phyloP scores from a whole-genome alignment of 192 early-diverging fungal genomes.

The Cetraspora pellucida region DNA sequence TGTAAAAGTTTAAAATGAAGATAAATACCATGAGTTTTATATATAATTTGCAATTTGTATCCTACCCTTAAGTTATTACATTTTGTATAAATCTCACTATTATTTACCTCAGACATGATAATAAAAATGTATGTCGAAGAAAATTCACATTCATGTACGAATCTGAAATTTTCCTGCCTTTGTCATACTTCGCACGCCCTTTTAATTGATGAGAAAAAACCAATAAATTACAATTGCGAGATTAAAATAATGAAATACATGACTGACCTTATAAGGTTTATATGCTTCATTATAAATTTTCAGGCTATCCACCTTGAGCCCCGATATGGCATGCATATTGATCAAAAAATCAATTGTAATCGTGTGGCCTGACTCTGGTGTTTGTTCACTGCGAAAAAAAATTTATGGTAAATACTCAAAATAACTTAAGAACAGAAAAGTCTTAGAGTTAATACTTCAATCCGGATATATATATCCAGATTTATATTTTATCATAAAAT shows the following conservation, averaged over 20 bases:
- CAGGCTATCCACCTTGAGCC: constrained; percentile 71
- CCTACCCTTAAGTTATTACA: too few species aligned
- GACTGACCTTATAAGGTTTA: constrained; percentile 70
- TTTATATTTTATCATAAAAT: background rate
- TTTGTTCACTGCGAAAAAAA: constrained; percentile 41
- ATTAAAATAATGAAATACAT: background rate
- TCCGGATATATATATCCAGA: background rate
- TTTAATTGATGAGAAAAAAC: constrained; percentile 7
- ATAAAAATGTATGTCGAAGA: too few species aligned
- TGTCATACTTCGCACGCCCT: constrained; percentile 61
- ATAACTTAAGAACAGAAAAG: background rate
- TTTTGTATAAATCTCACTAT: too few species aligned
- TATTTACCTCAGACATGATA: too few species aligned
- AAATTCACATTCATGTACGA: constrained; percentile 45
- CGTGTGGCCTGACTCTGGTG: constrained; percentile 53
- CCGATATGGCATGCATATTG: constrained; percentile 69
- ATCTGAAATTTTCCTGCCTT: constrained; percentile 67
- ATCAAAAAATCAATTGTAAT: constrained; percentile 71
- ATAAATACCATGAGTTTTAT: too few species aligned
- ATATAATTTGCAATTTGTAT: too few species aligned
- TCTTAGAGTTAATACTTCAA: too few species aligned
- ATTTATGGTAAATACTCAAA: background rate
- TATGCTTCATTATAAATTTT: constrained; percentile 73
- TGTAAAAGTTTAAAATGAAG: too few species aligned
- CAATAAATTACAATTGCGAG: background rate